Percentiles rank a stretch among this genome's conserved stretches.
Conservation (phyloP, 2,329 filamentous ascomycete genomes). For the Gliomastix tumulicola region DNA sequence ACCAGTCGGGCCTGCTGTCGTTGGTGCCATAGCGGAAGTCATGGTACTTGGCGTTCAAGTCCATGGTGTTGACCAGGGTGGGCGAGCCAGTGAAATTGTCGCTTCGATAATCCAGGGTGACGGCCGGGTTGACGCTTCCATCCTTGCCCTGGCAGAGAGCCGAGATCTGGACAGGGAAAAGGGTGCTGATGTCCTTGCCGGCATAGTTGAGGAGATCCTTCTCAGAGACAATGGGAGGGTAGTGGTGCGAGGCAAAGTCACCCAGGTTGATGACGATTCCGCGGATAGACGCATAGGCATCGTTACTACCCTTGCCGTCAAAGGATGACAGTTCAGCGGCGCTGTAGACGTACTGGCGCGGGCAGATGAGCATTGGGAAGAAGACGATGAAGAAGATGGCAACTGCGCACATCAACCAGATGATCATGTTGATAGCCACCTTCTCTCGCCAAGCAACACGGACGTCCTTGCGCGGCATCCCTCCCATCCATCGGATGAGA, state of each 20-base stretch:
- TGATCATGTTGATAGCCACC: constrained; percentile 93
- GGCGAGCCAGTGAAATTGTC: constrained; percentile 68
- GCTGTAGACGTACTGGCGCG: constrained; percentile 83
- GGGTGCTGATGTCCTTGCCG: constrained; percentile 74
- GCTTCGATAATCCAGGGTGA: constrained; percentile 78
- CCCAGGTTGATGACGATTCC: constrained; percentile 83
- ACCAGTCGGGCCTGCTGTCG: constrained; percentile 85
- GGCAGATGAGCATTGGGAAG: constrained; percentile 85
- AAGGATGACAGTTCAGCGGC: constrained; percentile 65
- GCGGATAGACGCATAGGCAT: constrained; percentile 73
- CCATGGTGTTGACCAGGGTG: constrained; percentile 55
- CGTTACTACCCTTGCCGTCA: constrained; percentile 54
- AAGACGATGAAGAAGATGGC: constrained; percentile 85
- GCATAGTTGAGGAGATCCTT: constrained; percentile 71
- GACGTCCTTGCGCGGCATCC: constrained; percentile 89
- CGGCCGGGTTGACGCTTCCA: constrained; percentile 56
- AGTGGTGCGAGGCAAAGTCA: constrained; percentile 68
- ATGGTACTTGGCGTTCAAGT: constrained; percentile 75
- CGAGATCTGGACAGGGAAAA: constrained; percentile 93
- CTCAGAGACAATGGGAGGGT: constrained; percentile 49
- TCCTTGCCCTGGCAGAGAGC: constrained; percentile 77
- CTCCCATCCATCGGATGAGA: constrained; percentile 65
- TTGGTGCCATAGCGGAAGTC: constrained; percentile 85
- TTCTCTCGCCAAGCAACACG: constrained; percentile 95
- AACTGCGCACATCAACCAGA: constrained; percentile 77